phyloP scores from a whole-genome alignment of 148 eudicot genomes.

The Cornus florida region DNA sequence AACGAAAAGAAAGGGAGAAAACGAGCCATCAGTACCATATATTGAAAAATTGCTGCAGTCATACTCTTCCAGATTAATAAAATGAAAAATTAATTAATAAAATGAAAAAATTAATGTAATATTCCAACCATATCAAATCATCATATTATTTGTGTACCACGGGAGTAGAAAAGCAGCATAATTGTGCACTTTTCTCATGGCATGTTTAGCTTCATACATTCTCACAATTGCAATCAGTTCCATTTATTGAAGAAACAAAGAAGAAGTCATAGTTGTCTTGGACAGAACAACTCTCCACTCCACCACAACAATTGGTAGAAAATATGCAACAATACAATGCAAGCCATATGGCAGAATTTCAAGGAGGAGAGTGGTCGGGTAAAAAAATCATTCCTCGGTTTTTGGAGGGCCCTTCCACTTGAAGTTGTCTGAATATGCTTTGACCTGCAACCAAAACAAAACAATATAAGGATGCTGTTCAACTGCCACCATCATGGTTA shows the following conservation, averaged over 20 bases:
- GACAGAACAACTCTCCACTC: neutral
- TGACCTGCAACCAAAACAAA: constrained; percentile 29
- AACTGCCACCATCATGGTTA: neutral
- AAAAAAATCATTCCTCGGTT: constrained; percentile 16
- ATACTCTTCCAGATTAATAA: too few relatives aligned
- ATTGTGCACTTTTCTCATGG: too few relatives aligned
- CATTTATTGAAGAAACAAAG: neutral
- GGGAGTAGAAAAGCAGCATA: too few relatives aligned
- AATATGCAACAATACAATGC: neutral
- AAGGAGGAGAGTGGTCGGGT: neutral
- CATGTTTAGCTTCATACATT: too few relatives aligned
- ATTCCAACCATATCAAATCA: too few relatives aligned
- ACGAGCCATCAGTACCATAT: neutral
- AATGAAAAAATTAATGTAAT: too few relatives aligned
- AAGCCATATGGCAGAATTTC: constrained; percentile 7
- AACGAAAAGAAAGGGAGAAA: neutral
- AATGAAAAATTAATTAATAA: too few relatives aligned
- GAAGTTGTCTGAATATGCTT: constrained; percentile 65
- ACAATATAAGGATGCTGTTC: neutral
- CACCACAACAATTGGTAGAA: neutral
- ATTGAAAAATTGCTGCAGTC: too few relatives aligned
- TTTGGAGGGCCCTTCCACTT: constrained; percentile 61
- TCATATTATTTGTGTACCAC: too few relatives aligned
- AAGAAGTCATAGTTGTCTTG: neutral
- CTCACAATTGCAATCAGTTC: neutral